Percentiles rank a stretch among this genome's conserved stretches.
These are phyloP conservation scores for Dipteronia sinensis DNA, from an alignment of 345 rosid genomes.

Conservation along the genomic window DNA sequence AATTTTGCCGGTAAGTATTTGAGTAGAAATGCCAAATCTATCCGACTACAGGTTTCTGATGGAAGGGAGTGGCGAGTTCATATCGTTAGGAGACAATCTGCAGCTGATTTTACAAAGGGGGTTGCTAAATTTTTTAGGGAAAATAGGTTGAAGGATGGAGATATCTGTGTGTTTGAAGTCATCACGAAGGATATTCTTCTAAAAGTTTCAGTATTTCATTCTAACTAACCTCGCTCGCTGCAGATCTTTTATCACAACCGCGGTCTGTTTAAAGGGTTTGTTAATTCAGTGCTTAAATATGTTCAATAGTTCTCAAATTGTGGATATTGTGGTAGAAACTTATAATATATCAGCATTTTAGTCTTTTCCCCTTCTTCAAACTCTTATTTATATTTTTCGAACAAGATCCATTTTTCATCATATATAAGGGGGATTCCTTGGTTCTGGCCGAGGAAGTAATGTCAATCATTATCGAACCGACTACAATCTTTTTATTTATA, in stretches of 20 bases:
- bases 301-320: background rate
- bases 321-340: background rate
- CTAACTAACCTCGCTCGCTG: background rate
- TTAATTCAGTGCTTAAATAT: background rate
- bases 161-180: background rate
- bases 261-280: background rate
- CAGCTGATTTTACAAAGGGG: background rate
- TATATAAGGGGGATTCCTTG: too few relatives aligned
- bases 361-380: too few relatives aligned
- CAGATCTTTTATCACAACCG: too few relatives aligned
- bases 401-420: too few relatives aligned
- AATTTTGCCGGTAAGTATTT: conserved; percentile 14
- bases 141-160: background rate
- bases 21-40: background rate
- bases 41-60: conserved; percentile 31
- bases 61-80: conserved; percentile 20
- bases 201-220: background rate
- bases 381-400: background rate
- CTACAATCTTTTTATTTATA: background rate
- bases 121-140: conserved; percentile 16
- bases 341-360: background rate
- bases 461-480: too few relatives aligned
- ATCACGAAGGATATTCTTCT: background rate
- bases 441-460: too few relatives aligned
- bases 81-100: background rate